Conservation (phyloP, 371 early-diverging fungal species). For the Massospora cicadina region DNA sequence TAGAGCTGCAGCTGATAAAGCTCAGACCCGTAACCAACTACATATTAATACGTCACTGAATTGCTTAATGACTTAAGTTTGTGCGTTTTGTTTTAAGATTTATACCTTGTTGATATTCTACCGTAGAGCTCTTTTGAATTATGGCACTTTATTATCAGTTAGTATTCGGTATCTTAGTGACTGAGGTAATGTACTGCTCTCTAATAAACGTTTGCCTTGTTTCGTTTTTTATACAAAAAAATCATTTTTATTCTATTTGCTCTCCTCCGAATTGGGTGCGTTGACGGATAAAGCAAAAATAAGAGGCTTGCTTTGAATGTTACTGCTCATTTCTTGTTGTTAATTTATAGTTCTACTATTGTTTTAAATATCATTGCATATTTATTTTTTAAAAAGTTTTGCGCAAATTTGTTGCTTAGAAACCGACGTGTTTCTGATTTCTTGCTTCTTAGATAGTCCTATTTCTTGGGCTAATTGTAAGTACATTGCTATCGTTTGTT, state of each 20-base stretch:
- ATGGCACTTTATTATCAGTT: conserved; percentile 31
- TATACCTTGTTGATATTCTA: too few species aligned
- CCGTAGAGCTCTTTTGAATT: too few species aligned
- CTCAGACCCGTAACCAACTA: too few species aligned
- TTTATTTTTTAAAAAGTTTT: conserved; percentile 10
- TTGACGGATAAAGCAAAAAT: too few species aligned
- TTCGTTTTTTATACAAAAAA: too few species aligned
- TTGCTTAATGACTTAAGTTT: too few species aligned
- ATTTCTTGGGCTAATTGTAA: conserved; percentile 20
- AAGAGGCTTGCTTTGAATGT: too few species aligned
- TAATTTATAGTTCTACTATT: not conserved
- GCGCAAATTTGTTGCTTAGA: conserved; percentile 19
- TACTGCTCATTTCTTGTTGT: not conserved
- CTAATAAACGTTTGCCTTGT: too few species aligned
- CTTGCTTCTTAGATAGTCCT: conserved; percentile 26
- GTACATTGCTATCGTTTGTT: not conserved
- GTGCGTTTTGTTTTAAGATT: too few species aligned
- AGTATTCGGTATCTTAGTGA: conserved; percentile 21
- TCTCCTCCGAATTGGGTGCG: not conserved
- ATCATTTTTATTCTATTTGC: not conserved
- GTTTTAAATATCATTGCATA: not conserved
- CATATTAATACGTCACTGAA: too few species aligned
- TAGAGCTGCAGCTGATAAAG: too few species aligned
- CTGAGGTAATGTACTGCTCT: too few species aligned
- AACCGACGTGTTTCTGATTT: conserved; percentile 9